These are phyloP conservation scores for Dryadomyces sulphureus DNA, from an alignment of 2,329 filamentous ascomycete genomes.

Conservation along the genomic window DNA sequence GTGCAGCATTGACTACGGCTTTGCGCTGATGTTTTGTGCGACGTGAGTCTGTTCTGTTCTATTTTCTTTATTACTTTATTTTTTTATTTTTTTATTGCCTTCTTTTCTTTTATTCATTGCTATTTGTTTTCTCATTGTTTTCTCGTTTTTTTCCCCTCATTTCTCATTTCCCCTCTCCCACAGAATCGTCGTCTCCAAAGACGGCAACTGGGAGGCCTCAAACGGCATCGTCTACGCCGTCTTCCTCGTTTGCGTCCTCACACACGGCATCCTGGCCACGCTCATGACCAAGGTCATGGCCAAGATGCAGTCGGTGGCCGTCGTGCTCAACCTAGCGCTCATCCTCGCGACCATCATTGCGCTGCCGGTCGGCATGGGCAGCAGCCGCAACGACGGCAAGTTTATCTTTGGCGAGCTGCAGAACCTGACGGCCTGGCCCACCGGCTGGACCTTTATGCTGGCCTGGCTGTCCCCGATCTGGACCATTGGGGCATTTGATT, in stretches of 20 bases:
- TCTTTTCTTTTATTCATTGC: background rate
- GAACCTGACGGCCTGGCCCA: conserved; percentile 43
- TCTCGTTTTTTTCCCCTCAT: background rate
- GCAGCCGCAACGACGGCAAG: conserved; percentile 22
- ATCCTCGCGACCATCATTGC: conserved; percentile 41
- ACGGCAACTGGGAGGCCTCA: conserved; percentile 39
- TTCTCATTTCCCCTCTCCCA: background rate
- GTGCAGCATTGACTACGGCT: conserved; percentile 44
- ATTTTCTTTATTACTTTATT: too few species aligned
- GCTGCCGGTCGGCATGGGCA: conserved; percentile 32
- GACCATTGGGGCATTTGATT: conserved; percentile 43
- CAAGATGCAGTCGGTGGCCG: conserved; percentile 40
- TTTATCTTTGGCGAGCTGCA: conserved; percentile 42
- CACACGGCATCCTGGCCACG: conserved; percentile 38
- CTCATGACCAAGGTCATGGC: conserved; percentile 40
- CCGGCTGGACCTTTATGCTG: conserved; percentile 43
- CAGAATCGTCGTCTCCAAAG: conserved; percentile 36
- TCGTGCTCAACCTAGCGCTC: conserved; percentile 39
- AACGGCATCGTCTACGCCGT: conserved; percentile 42
- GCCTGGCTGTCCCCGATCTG: conserved; percentile 47
- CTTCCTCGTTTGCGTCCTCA: conserved; percentile 36
- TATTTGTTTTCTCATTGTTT: background rate
- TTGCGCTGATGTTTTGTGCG: conserved; percentile 42
- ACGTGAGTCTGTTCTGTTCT: too few species aligned
- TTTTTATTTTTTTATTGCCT: background rate